Evolutionary conservation across 1,284 basidiomycete genomes (phyloP).

Genomic region (Stygiomarasmius scandens): DNA sequence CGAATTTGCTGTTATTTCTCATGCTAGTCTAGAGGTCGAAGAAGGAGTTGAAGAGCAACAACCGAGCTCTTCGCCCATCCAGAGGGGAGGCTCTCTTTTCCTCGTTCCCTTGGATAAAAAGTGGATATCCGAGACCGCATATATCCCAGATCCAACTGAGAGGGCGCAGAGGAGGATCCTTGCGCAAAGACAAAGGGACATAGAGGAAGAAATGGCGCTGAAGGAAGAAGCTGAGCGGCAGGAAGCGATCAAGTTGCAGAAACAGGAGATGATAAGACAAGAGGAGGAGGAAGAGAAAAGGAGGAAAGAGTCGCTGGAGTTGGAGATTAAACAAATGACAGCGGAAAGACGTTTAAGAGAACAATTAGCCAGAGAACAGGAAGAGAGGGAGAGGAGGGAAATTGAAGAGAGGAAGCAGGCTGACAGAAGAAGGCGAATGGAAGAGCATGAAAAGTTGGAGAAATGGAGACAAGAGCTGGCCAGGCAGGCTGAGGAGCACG

Average conservation of each 20-base stretch:
- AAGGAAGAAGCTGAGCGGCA: constrained; percentile 56
- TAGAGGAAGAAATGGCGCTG: constrained; percentile 50
- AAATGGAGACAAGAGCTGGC: constrained; percentile 57
- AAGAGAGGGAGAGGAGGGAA: constrained; percentile 48
- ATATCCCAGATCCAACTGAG: constrained; percentile 46
- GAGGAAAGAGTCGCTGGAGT: constrained; percentile 47
- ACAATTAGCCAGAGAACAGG: constrained; percentile 50
- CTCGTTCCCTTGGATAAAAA: constrained; percentile 28
- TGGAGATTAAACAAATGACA: constrained; percentile 51
- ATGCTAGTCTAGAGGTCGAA: constrained; percentile 29
- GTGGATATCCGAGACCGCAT: constrained; percentile 36
- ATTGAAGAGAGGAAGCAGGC: constrained; percentile 50
- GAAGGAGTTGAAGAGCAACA: constrained; percentile 25
- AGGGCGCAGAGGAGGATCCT: constrained; percentile 43
- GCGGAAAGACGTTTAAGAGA: constrained; percentile 50
- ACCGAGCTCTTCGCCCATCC: constrained; percentile 3
- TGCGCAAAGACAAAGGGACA: constrained; percentile 41
- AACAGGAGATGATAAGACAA: constrained; percentile 45
- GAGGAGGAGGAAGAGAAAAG: constrained; percentile 53
- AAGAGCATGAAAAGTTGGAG: constrained; percentile 57
- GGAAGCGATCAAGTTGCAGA: constrained; percentile 45
- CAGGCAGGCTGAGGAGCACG: constrained; percentile 46
- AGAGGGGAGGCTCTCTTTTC: constrained; percentile 7
- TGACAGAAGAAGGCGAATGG: constrained; percentile 53
- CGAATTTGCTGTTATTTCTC: constrained; percentile 41